Base-by-base conservation (phyloP, 192 early-diverging fungal species). In the Mortierella antarctica region DNA sequence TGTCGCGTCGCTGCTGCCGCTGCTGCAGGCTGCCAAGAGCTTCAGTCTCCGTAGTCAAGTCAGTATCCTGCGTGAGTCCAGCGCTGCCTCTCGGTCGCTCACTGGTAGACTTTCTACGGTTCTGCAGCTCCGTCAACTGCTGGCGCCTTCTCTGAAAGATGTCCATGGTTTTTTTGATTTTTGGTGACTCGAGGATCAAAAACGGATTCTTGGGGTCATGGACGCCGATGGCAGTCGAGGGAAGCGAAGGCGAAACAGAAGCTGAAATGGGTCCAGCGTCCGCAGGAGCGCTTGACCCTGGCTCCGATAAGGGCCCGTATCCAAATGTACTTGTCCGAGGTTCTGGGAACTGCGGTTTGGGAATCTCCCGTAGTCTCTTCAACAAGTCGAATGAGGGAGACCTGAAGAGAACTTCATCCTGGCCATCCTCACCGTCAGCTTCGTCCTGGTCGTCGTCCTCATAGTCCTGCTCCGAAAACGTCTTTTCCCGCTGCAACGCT, bases 331-430 rank as follows among this genome's bases (percentile, higher is more conserved):
- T 72, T 5, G 65, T 60, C 11, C 65, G 77, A 20, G 77, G 77
- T 40, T 67, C 60, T 51, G 69, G 59, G 47, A 70, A 52, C 2
- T 18, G 65, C 0, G 62, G 65, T 5, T 46, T 71, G 4, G 70
- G 69, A 11, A 80, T 6, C 42, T 67, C 41, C 8, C 50, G 62
- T 10, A 80, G 15, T 23, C 51, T 65, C 40, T 80, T 58, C 23
- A 71, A 44, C 20, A 80, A 57, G 21, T 72, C 64, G 7, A 72
- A 64, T 7, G 77, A 80, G 17, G 70, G 77, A 5, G 67, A 57
- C 58, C 77, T 65, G 52, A 80, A 72, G 0, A 72, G 49, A 9
- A 80, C 77, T 21, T 64, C 77, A 40, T 75, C 65, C 14, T 57
- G 15, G 18, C 31, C 58, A 5, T 65, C 47, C 40, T 71, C 52